Evolutionary conservation across 306 rosid species (phyloP).

Genomic region (Acacia confusa): DNA sequence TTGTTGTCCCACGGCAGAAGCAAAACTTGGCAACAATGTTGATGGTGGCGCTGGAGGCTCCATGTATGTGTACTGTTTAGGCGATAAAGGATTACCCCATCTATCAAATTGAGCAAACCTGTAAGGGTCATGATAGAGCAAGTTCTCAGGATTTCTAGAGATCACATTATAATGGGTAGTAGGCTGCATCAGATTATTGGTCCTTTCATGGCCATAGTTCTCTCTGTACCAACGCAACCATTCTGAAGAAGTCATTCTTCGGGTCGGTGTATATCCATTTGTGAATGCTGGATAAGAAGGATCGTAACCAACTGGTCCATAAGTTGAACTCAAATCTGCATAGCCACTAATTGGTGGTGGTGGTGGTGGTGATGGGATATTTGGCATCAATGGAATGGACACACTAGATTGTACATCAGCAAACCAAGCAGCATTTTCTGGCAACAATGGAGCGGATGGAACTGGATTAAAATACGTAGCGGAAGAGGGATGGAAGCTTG

Average conservation of each 20-base stretch:
- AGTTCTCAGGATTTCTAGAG: constrained; percentile 45
- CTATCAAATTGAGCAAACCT: constrained; percentile 51
- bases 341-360: constrained; percentile 37
- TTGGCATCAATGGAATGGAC: constrained; percentile 31
- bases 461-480: constrained; percentile 62
- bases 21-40: constrained; percentile 50
- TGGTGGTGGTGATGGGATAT: constrained; percentile 11
- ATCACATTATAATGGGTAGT: constrained; percentile 35
- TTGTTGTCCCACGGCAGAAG: constrained; percentile 35
- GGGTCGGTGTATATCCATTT: constrained; percentile 47
- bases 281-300: constrained; percentile 44
- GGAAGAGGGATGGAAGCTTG: constrained; percentile 37
- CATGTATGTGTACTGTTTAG: constrained; percentile 45
- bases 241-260: constrained; percentile 86
- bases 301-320: constrained; percentile 44
- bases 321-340: constrained; percentile 56
- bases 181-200: constrained; percentile 44
- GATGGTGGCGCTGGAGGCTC: constrained; percentile 52
- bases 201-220: constrained; percentile 45
- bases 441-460: constrained; percentile 94
- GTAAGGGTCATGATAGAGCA: constrained; percentile 36
- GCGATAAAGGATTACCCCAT: constrained; percentile 44
- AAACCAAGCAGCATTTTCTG: constrained; percentile 73
- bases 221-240: constrained; percentile 93
- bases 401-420: constrained; percentile 41